Percentiles rank a stretch among this genome's conserved stretches.
Conservation (phyloP, 176 grass and related monocot species). For the Chloris gayana region DNA sequence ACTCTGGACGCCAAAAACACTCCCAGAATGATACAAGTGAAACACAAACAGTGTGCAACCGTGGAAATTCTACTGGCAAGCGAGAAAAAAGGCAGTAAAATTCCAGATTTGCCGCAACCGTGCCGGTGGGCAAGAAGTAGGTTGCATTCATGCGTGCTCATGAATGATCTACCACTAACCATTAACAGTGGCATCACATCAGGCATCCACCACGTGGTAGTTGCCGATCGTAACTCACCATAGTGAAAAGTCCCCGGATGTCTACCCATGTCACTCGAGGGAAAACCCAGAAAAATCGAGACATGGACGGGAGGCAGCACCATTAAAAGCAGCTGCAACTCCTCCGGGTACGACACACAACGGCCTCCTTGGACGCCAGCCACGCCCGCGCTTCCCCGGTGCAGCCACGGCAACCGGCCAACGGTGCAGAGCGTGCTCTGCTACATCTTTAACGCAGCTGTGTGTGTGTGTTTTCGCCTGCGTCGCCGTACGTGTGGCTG, state of each 20-base stretch:
- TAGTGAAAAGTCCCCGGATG: conserved; percentile 4
- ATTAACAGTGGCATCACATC: conserved; percentile 7
- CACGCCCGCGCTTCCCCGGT: not conserved
- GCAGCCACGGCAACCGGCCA: conserved; percentile 24
- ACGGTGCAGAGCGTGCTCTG: conserved; percentile 15
- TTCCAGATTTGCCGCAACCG: not conserved
- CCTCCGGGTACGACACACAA: conserved; percentile 5
- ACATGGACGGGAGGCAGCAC: not conserved
- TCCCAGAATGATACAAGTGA: no score
- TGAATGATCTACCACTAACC: conserved; percentile 38
- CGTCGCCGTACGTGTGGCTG: conserved; percentile 24
- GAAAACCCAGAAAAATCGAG: not conserved
- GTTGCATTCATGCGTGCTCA: conserved; percentile 42
- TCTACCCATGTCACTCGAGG: not conserved
- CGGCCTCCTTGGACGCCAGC: not conserved
- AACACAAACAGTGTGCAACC: not conserved
- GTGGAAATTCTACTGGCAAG: not conserved
- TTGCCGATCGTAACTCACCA: conserved; percentile 3
- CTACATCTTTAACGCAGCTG: conserved; percentile 28
- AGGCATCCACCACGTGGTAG: conserved; percentile 46
- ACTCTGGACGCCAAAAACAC: no score
- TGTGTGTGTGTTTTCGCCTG: no score
- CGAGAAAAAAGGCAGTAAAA: not conserved
- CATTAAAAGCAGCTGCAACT: conserved; percentile 27
- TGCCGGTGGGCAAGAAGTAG: conserved; percentile 33